Evolutionary conservation across 805 yeast genomes (phyloP), one percentile per base, ranked within the genome.

Genomic region (Tetrapisispora fleetii): DNA sequence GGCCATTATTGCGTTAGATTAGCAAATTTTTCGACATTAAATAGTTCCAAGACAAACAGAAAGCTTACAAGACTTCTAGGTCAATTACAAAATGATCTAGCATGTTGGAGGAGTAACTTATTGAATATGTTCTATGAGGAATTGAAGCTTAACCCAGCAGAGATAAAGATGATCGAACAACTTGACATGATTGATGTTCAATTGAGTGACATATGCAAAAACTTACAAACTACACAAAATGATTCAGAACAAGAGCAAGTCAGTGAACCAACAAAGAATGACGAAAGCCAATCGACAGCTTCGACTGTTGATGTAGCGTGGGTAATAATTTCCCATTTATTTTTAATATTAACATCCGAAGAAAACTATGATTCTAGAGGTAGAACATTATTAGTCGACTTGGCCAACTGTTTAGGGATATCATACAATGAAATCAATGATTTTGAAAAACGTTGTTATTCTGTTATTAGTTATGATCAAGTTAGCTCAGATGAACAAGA

Each of bases 301-400:
- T 53, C 83, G 8, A 78, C 81, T 27, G 75, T 85, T 48, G 96
- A 90, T 58, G 76, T 93, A 19, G 79, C 90, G 30, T 95, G 99
- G 99, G 90, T 96, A 0, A 77, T 91, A 14, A 70, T 93, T 6
- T 95, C 99, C 67, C 98, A 93, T 63, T 68, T 93, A 43, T 91
- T 91, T 60, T 70, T 93, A 39, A 74, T 86, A 10, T 70, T 91
- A 2, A 68, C 93, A 17, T 80, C 89, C 45, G 95, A 89, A 51
- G 88, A 95, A 0, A 77, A 79, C 48, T 95, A 88, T 62, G 99
- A 93, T 65, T 69, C 96, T 4, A 75, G 99, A 36, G 89, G 97
- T 8, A 73, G 97, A 50, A 75, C 93, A 0, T 67, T 93, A n/a
- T 68, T 93, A 14, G 68, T 85, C 40, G 67, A 71, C 27, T 88